These are phyloP conservation scores for Mayamaea pseudoterrestris DNA, from an alignment of 108 stramenopile genomes.

Conservation along the genomic window DNA sequence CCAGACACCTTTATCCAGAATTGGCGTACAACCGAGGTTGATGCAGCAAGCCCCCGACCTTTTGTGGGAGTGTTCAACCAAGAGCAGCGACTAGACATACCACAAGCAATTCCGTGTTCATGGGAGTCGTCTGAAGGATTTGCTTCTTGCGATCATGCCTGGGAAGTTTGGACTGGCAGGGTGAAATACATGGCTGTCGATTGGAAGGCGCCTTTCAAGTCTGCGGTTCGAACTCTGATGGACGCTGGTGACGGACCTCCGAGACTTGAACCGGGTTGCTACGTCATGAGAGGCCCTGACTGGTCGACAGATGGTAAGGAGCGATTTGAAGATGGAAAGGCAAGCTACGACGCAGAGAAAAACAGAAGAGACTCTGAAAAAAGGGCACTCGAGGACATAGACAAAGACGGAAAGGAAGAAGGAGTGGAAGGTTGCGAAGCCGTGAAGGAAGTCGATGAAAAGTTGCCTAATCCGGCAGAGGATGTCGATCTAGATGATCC, in stretches of 20 bases:
- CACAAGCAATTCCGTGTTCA: neutral
- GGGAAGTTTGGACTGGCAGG: slow-evolving; percentile 60
- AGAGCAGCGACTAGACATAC: neutral
- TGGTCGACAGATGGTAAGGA: slow-evolving; percentile 29
- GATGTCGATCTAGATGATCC: neutral
- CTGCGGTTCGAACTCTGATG: slow-evolving; percentile 57
- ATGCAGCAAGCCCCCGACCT: slow-evolving; percentile 43
- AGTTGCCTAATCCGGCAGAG: slow-evolving; percentile 5
- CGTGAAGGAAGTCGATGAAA: slow-evolving; percentile 5
- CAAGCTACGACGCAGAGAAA: slow-evolving; percentile 39
- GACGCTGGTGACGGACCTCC: slow-evolving; percentile 86
- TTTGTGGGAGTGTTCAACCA: neutral
- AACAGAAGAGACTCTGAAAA: slow-evolving; percentile 21
- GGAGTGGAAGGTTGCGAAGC: slow-evolving; percentile 1
- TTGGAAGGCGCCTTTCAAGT: slow-evolving; percentile 56
- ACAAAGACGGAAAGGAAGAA: neutral
- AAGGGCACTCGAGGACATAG: slow-evolving; percentile 2
- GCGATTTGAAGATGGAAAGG: slow-evolving; percentile 60
- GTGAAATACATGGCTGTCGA: slow-evolving; percentile 44
- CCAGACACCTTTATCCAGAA: slow-evolving; percentile 13
- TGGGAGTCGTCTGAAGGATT: slow-evolving; percentile 68
- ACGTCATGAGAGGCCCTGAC: slow-evolving; percentile 62
- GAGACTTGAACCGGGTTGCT: slow-evolving; percentile 55
- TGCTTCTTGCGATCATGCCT: slow-evolving; percentile 44
- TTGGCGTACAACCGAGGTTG: slow-evolving; percentile 29